These are phyloP conservation scores for Eimeria acervulina DNA, from an alignment of 169 alveolate species.

Conservation along the genomic window DNA sequence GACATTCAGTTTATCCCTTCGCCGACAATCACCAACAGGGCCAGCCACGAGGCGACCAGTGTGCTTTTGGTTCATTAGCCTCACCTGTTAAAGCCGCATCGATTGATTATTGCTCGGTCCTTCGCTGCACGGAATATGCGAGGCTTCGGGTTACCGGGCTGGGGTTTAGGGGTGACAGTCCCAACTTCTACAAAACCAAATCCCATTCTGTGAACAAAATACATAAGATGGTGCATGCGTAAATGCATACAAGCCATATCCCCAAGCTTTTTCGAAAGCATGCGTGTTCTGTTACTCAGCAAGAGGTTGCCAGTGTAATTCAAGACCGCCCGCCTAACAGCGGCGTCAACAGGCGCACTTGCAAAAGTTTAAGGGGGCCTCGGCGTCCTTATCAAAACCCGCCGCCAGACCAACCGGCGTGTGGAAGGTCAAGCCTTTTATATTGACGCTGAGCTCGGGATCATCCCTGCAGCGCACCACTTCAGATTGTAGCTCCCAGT, in stretches of 20 bases:
- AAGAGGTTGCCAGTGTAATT: background rate
- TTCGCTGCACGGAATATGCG: constrained; percentile 89
- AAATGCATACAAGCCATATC: background rate
- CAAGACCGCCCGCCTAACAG: background rate
- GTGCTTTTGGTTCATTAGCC: background rate
- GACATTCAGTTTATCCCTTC: background rate
- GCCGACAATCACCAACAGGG: background rate
- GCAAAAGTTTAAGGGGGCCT: constrained; percentile 87
- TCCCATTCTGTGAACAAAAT: constrained; percentile 88
- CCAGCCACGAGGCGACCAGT: background rate
- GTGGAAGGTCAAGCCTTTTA: constrained; percentile 79
- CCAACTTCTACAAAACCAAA: constrained; percentile 94
- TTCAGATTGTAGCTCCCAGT: background rate
- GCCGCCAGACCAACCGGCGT: constrained; percentile 93
- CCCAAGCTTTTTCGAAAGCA: background rate
- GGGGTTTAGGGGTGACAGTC: constrained; percentile 91
- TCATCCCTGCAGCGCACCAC: constrained; percentile 69
- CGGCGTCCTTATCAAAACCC: constrained; percentile 93
- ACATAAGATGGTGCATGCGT: background rate
- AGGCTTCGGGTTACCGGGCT: constrained; percentile 92
- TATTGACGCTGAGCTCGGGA: constrained; percentile 64
- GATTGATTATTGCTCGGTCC: constrained; percentile 89
- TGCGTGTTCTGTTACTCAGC: background rate
- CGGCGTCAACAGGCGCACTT: constrained; percentile 47
- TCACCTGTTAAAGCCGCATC: constrained; percentile 92